Percentiles rank a stretch among this genome's conserved stretches.
Conservation (phyloP, 192 early-diverging fungal species). For the Irineochytrium annulatum region DNA sequence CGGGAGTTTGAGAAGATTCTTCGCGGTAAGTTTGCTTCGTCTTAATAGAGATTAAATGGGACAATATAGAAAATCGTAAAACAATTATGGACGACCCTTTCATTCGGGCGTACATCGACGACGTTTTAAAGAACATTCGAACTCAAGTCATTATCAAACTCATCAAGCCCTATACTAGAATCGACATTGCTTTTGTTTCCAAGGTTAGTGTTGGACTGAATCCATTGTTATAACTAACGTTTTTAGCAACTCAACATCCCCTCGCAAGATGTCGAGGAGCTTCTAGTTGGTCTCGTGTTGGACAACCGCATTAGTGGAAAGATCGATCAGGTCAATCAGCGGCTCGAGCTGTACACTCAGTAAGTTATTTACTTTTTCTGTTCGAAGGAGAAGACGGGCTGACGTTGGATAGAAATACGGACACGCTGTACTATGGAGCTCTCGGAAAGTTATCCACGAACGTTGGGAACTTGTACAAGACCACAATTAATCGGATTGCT, state of each 20-base stretch:
- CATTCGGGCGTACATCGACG: slow-evolving; percentile 84
- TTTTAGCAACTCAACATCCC: slow-evolving; percentile 74
- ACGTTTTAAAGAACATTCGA: slow-evolving; percentile 89
- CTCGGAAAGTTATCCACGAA: slow-evolving; percentile 71
- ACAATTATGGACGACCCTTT: slow-evolving; percentile 89
- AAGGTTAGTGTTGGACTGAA: slow-evolving; percentile 42
- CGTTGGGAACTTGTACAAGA: slow-evolving; percentile 56
- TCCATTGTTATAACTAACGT: slow-evolving; percentile 1
- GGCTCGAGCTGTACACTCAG: slow-evolving; percentile 69
- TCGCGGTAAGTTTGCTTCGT: slow-evolving; percentile 24
- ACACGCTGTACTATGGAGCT: slow-evolving; percentile 60
- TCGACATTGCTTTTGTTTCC: slow-evolving; percentile 77
- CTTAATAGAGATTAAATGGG: too few relatives aligned
- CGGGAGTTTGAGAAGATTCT: slow-evolving; percentile 85
- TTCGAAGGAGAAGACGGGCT: neutral
- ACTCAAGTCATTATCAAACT: slow-evolving; percentile 82
- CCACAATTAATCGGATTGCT: slow-evolving; percentile 52
- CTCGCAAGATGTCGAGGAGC: slow-evolving; percentile 71
- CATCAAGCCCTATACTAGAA: slow-evolving; percentile 88
- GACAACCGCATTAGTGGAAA: slow-evolving; percentile 78
- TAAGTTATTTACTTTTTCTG: slow-evolving; percentile 29
- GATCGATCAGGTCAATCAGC: slow-evolving; percentile 88
- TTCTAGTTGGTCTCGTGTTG: slow-evolving; percentile 82
- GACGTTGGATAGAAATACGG: slow-evolving; percentile 52
- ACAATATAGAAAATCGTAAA: slow-evolving; percentile 50